phyloP scores from a whole-genome alignment of 1,284 basidiomycete species.

The Pyrrhoderma noxium region DNA sequence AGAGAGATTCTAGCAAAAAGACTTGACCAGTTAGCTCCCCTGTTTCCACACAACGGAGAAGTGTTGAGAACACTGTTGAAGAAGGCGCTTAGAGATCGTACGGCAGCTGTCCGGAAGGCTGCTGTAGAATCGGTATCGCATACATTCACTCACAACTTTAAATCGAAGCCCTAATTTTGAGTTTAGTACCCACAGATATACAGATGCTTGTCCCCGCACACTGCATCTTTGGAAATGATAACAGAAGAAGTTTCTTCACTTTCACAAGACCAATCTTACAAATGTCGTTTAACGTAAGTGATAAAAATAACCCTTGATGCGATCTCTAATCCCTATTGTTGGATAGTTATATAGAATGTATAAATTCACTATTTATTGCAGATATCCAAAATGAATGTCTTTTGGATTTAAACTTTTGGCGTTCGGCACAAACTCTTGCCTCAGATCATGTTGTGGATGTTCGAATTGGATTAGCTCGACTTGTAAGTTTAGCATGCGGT shows the following conservation, averaged over 20 bases:
- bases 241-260: constrained; percentile 47
- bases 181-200: constrained; percentile 40
- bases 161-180: constrained; percentile 19
- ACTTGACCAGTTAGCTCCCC: constrained; percentile 42
- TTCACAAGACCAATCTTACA: constrained; percentile 49
- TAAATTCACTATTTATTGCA: constrained; percentile 30
- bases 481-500: constrained; percentile 52
- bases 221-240: constrained; percentile 35
- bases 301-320: constrained; percentile 29
- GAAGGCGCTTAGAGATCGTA: constrained; percentile 68
- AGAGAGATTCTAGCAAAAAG: constrained; percentile 63
- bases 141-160: constrained; percentile 17
- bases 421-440: constrained; percentile 50
- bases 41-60: constrained; percentile 22
- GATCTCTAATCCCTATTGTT: constrained; percentile 8
- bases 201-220: constrained; percentile 36
- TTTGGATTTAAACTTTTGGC: constrained; percentile 55
- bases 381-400: constrained; percentile 25
- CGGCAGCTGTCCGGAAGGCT: constrained; percentile 79
- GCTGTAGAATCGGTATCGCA: constrained; percentile 61
- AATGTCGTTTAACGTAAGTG: constrained; percentile 69
- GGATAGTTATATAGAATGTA: constrained; percentile 31
- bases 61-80: constrained; percentile 44
- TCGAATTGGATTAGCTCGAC: constrained; percentile 75
- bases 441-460: constrained; percentile 79